Percentiles rank a stretch among this genome's conserved stretches.
These are phyloP conservation scores for Plasmodium blacklocki DNA, from an alignment of 169 alveolate genomes.

Conservation along the genomic window DNA sequence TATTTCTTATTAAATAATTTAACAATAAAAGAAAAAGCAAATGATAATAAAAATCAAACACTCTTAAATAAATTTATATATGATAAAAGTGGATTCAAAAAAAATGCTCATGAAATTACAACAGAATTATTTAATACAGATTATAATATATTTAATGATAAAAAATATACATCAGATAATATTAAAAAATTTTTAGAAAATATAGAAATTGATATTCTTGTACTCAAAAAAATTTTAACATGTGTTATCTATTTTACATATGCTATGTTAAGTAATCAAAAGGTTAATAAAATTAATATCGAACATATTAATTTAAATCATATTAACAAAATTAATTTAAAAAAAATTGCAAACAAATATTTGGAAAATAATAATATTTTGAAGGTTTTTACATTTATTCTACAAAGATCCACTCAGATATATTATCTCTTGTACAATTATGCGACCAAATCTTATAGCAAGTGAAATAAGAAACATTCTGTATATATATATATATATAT, in stretches of 20 bases:
- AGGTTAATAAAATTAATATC: slow-evolving; percentile 47
- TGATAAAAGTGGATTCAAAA: slow-evolving; percentile 4
- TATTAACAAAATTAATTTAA: slow-evolving; percentile 40
- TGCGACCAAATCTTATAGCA: neutral
- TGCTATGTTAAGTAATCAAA: slow-evolving; percentile 65
- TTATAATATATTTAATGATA: slow-evolving; percentile 11
- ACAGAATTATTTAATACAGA: slow-evolving; percentile 53
- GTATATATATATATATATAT: neutral
- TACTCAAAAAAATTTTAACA: slow-evolving; percentile 52
- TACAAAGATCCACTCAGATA: slow-evolving; percentile 70
- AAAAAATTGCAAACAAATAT: slow-evolving; percentile 39
- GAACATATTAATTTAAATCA: slow-evolving; percentile 59
- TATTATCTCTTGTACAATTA: slow-evolving; percentile 44
- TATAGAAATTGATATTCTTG: slow-evolving; percentile 59
- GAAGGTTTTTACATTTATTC: slow-evolving; percentile 45
- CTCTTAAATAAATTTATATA: neutral
- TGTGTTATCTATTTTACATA: slow-evolving; percentile 65
- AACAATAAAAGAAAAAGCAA: slow-evolving; percentile 31
- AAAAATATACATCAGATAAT: slow-evolving; percentile 9
- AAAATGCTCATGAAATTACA: slow-evolving; percentile 40
- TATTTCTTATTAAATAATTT: slow-evolving; percentile 32
- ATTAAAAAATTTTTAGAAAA: slow-evolving; percentile 50
- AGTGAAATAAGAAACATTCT: neutral
- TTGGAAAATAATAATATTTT: slow-evolving; percentile 54
- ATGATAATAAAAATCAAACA: neutral